Evolutionary conservation across 208 protist species (phyloP), one percentile per base, ranked within the genome.

Genomic region (Crithidia acanthocephali): DNA sequence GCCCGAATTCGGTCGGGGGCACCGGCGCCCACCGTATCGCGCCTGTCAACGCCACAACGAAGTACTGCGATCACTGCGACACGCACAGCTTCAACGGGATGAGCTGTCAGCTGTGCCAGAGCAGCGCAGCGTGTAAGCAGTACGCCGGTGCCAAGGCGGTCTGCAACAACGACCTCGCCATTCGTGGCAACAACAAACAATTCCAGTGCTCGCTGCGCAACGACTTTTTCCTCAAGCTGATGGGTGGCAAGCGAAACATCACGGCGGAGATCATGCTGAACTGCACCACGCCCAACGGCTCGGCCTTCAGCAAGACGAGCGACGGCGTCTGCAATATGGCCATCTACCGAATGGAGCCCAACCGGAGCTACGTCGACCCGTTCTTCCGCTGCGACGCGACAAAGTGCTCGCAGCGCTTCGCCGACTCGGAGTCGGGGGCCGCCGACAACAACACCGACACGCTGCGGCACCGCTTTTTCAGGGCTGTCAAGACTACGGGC

Each of bases 331-430:
- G 88, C 55, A 47, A 47, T 56, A 84, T 96, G 74, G 72, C 78
- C 32, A 75, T 96, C 47, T 93, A 91, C 67, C 88, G 92, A 45
- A 81, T 92, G 15, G 89, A 96, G 72, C 83, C 76, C 10, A 59
- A 89, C 40, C 18, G 72, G 4, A 77, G 70, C 61, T 94, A 83
- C 57, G 64, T 92, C 6, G 92, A 96, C 68, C 65, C 87, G 0
- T 96, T 96, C 72, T 94, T 96, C 71, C 79, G 80, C 40, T 96
- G 92, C 58, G 63, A 71, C 15, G 74, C 84, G 13, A 51, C 37
- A 0, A 4, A 69, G 58, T 96, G 92, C 78, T 80, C 86, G 22
- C 85, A 88, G 73, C 60, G 65, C 33, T 59, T 79, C 37, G 70
- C 25, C 15, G 66, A 81, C 22, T 68, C 62, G 10, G 65, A 56